Base-by-base conservation (phyloP, 371 early-diverging fungal genomes). In the Mucor velutinosus region DNA sequence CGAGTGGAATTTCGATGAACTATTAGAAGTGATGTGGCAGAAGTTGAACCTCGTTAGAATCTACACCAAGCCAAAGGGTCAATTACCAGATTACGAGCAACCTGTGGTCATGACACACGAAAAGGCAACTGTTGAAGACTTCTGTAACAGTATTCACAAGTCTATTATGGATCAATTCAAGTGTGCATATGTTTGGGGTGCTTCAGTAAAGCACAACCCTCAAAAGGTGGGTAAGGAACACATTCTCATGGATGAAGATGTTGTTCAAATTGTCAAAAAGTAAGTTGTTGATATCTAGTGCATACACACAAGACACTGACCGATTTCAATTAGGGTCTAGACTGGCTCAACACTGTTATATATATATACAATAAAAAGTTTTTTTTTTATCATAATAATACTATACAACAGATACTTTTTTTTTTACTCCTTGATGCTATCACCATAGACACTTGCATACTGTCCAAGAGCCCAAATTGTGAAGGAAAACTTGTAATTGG, bases 181-280 rank as follows among this genome's bases (percentile, higher is more conserved):
- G 84, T 92, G 88, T 86, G 99, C 97, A 4, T 80, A 97, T 76
- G 99, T 99, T 14, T 99, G 99, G 99, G 99, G 99, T 60, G 84
- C 87, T 47, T 96, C 97, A 27, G 99, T 97, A 45, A 99, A 99
- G 81, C 98, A 99, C 80, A 93, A 94, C 67, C 98, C 99, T 65
- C 99, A 99, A 85, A 97, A 97, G 85, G 99, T 99, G 39, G 99
- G 99, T 64, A 91, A 93, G 74, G 98, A 98, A 66, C 99, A 99
- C 76, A 76, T 90, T 17, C 81, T 99, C 59, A 77, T 85, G 45
- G 99, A 99, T 79, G 99, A 98, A 82, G 99, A 99, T 87, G 99
- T 99, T 6, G 99, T 99, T n/a, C 99, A 99, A 77, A 95, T 99
- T 76, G 90, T 97, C 45, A 95, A 95, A 82, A 74, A 74, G 74